phyloP scores from a whole-genome alignment of 148 eudicot genomes.

The Dysphania ambrosioides region DNA sequence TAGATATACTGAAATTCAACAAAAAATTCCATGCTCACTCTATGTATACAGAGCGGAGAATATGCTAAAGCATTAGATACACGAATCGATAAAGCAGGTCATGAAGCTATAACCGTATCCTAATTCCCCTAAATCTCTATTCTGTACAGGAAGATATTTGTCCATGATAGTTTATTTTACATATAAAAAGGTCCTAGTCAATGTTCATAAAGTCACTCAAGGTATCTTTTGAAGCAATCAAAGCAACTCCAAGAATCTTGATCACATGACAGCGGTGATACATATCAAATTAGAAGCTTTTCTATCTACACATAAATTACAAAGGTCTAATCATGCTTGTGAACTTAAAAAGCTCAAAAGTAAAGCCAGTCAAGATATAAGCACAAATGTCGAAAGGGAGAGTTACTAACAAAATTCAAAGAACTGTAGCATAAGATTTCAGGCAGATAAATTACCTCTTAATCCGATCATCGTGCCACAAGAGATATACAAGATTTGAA shows the following conservation, averaged over 20 bases:
- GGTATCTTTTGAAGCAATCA: slow-evolving; percentile 29
- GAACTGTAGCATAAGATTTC: slow-evolving; percentile 11
- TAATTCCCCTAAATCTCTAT: background rate
- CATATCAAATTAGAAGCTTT: slow-evolving; percentile 15
- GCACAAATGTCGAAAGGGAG: background rate
- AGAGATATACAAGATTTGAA: slow-evolving; percentile 58
- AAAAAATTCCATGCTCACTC: too few relatives aligned
- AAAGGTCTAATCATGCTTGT: slow-evolving; percentile 20
- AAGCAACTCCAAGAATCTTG: slow-evolving; percentile 22
- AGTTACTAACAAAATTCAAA: slow-evolving; percentile 7
- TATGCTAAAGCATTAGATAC: too few relatives aligned
- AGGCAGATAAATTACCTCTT: slow-evolving; percentile 50
- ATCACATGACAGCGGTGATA: slow-evolving; percentile 13
- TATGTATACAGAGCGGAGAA: too few relatives aligned
- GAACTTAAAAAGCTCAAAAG: slow-evolving; percentile 22
- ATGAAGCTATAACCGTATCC: background rate
- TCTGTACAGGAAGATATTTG: slow-evolving; percentile 4
- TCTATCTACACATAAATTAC: slow-evolving; percentile 17
- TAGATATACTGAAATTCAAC: too few relatives aligned
- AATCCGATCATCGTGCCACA: slow-evolving; percentile 77
- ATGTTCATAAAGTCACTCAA: slow-evolving; percentile 24
- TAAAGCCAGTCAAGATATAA: slow-evolving; percentile 17
- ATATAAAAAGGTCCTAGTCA: slow-evolving; percentile 18
- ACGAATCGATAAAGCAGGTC: too few relatives aligned
- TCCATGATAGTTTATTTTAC: slow-evolving; percentile 10